These are phyloP conservation scores for Cytospora mali DNA, from an alignment of 2,329 filamentous ascomycete genomes.

Conservation along the genomic window DNA sequence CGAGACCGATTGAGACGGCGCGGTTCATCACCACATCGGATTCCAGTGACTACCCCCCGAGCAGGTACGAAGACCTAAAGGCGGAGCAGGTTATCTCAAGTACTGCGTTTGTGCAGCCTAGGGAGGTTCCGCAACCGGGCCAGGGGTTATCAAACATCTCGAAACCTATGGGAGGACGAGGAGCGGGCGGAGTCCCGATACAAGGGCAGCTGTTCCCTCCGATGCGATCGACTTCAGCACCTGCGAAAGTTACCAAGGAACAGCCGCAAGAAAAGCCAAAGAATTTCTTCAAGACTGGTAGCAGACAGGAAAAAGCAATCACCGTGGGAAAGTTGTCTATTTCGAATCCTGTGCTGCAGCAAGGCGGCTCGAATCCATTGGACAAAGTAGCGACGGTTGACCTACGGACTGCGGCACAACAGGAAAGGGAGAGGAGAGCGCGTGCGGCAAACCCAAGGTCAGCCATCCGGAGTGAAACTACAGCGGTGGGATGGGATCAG, in stretches of 20 bases:
- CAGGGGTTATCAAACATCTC: constrained; percentile 42
- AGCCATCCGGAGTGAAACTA: background rate
- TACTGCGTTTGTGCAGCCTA: constrained; percentile 41
- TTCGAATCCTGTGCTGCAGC: constrained; percentile 51
- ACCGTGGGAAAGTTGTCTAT: constrained; percentile 48
- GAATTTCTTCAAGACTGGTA: constrained; percentile 27
- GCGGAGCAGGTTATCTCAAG: constrained; percentile 42
- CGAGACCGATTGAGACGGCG: constrained; percentile 40
- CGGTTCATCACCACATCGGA: constrained; percentile 47
- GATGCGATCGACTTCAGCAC: constrained; percentile 37
- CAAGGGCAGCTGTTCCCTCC: constrained; percentile 48
- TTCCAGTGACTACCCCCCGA: constrained; percentile 46
- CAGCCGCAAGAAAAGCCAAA: constrained; percentile 32
- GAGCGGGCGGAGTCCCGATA: constrained; percentile 44
- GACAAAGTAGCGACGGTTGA: constrained; percentile 53
- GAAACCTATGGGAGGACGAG: constrained; percentile 40
- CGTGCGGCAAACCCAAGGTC: constrained; percentile 1
- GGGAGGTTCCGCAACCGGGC: constrained; percentile 34
- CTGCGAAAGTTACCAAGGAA: constrained; percentile 29
- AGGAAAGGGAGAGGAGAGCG: constrained; percentile 50
- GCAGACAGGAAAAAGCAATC: constrained; percentile 19
- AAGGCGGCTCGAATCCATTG: constrained; percentile 44
- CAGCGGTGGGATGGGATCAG: constrained; percentile 11
- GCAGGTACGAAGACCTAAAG: constrained; percentile 54
- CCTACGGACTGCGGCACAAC: constrained; percentile 50